Evolutionary conservation across 306 rosid genomes (phyloP).

Genomic region (Parietaria judaica): DNA sequence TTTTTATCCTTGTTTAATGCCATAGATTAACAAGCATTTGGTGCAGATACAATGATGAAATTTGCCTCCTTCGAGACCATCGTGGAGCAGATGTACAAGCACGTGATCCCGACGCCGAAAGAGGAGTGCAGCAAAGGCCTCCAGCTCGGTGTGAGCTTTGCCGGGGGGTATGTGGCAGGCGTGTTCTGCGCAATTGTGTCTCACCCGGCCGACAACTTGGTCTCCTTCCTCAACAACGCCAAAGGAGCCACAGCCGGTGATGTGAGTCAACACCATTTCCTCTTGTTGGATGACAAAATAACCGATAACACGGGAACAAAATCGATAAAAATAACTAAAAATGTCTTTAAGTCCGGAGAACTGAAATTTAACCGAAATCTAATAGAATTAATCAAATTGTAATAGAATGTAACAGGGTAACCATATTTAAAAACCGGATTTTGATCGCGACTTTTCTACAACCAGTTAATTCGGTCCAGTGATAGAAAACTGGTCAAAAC

Average conservation of each 20-base stretch:
- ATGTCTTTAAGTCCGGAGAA: too few relatives aligned
- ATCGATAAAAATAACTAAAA: too few relatives aligned
- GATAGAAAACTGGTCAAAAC: too few relatives aligned
- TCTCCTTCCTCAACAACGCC: slow-evolving; percentile 75
- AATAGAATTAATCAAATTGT: too few relatives aligned
- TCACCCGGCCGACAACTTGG: slow-evolving; percentile 82
- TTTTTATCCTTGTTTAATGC: not conserved
- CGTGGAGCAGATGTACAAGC: slow-evolving; percentile 55
- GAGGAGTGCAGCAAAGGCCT: slow-evolving; percentile 44
- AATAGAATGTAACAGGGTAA: too few relatives aligned
- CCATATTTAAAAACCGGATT: too few relatives aligned
- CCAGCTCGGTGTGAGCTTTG: slow-evolving; percentile 78
- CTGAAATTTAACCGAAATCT: too few relatives aligned
- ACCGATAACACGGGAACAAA: too few relatives aligned
- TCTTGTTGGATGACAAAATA: not conserved
- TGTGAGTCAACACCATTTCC: slow-evolving; percentile 33
- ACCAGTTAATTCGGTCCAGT: too few relatives aligned
- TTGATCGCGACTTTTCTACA: too few relatives aligned
- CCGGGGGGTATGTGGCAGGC: slow-evolving; percentile 63
- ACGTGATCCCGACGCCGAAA: slow-evolving; percentile 56
- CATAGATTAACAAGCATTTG: too few relatives aligned
- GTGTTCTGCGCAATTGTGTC: slow-evolving; percentile 59
- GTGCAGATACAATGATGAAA: slow-evolving; percentile 73
- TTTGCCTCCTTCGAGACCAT: slow-evolving; percentile 65
- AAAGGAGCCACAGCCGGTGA: slow-evolving; percentile 69